These are phyloP conservation scores for Cymbopogon citratus DNA, from an alignment of 176 grass and related monocot genomes.

Conservation along the genomic window DNA sequence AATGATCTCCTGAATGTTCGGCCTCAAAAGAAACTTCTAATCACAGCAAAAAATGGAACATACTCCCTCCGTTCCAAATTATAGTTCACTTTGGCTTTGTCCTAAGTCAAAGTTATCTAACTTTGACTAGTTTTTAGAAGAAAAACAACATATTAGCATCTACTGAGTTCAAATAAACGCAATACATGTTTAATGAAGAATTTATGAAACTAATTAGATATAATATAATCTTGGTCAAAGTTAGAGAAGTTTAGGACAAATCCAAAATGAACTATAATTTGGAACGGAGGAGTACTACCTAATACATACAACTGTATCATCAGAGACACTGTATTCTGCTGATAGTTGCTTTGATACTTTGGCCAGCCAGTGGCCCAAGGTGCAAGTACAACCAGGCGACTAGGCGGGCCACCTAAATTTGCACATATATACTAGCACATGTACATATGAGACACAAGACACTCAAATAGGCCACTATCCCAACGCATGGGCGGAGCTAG, in stretches of 20 bases:
- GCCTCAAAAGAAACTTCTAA: no score
- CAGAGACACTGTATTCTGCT: background rate
- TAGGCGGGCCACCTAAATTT: background rate
- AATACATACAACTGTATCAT: background rate
- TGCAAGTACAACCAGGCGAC: background rate
- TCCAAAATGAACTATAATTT: background rate
- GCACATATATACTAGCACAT: background rate
- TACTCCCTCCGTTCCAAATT: no score
- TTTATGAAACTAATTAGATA: background rate
- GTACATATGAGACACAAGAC: background rate
- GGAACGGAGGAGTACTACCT: background rate
- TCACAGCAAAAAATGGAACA: background rate
- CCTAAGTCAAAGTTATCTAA: background rate
- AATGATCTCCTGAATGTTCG: no score
- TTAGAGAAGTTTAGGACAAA: background rate
- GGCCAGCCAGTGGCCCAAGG: background rate
- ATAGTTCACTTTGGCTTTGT: background rate
- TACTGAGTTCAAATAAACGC: background rate
- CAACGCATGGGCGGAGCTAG: background rate
- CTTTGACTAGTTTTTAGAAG: background rate
- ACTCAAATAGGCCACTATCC: background rate
- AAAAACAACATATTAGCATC: background rate
- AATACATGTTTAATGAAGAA: background rate
- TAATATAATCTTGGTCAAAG: background rate
- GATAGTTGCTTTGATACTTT: background rate